A percentile compares a stretch with the other conserved stretches of the same genome.
These are phyloP conservation scores for Pleurotus platypus DNA, from an alignment of 768 basidiomycete genomes.

Conservation along the genomic window DNA sequence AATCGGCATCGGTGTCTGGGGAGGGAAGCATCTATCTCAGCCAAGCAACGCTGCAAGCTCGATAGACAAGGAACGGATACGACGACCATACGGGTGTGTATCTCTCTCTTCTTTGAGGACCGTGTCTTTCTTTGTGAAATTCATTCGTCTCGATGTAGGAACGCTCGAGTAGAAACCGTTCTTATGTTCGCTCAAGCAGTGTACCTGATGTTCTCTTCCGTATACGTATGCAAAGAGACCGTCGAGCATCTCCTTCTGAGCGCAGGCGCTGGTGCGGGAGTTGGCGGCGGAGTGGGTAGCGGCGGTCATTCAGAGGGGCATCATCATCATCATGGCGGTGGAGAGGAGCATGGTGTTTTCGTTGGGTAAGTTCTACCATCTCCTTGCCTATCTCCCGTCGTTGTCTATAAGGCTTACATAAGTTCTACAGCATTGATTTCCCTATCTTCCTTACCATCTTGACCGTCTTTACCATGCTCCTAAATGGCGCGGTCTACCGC, in stretches of 20 bases:
- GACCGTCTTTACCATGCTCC: constrained; percentile 53
- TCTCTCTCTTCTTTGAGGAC: neutral
- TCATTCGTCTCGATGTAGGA: constrained; percentile 33
- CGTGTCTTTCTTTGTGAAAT: neutral
- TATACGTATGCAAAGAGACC: constrained; percentile 97
- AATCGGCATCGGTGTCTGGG: constrained; percentile 47
- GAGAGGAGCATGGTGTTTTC: constrained; percentile 49
- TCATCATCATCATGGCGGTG: constrained; percentile 61
- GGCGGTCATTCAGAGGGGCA: constrained; percentile 29
- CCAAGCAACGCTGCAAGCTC: constrained; percentile 16
- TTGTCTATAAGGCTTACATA: constrained; percentile 40
- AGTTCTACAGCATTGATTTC: constrained; percentile 64
- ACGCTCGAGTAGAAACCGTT: constrained; percentile 65
- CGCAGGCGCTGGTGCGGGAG: constrained; percentile 39
- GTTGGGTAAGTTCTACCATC: constrained; percentile 29
- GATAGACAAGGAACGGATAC: constrained; percentile 36
- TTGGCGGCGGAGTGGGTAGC: constrained; percentile 29
- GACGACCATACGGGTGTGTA: constrained; percentile 54
- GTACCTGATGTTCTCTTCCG: constrained; percentile 89
- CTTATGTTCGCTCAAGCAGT: constrained; percentile 86
- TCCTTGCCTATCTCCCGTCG: neutral
- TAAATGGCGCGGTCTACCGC: constrained; percentile 53
- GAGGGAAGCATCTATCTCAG: constrained; percentile 31
- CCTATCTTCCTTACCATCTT: constrained; percentile 55
- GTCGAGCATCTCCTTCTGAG: constrained; percentile 87